Evolutionary conservation across 2,329 filamentous ascomycete genomes (phyloP), one percentile per base, ranked within the genome.

Genomic region (Rosellinia necatrix): DNA sequence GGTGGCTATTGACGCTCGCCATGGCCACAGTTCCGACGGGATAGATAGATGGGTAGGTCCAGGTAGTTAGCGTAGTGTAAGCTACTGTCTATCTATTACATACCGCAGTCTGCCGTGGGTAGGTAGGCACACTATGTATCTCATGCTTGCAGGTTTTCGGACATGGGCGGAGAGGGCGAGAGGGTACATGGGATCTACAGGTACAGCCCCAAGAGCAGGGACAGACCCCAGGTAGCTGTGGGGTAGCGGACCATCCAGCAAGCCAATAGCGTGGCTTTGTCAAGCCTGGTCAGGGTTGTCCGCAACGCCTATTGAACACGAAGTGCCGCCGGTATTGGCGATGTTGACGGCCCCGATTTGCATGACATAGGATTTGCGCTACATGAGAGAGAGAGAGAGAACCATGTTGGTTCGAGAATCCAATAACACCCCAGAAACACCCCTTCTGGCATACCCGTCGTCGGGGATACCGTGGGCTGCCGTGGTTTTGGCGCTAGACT

Each of bases 141-240:
- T n/a, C n/a, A 34, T 25, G 43, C 40, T 24, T 49, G 47, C 34
- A 56, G 55, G 43, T 52, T 48, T 30, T 37, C 32, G 32, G 44
- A 25, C 32, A 37, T 44, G 40, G 47, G 42, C n/a, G n/a, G n/a
- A n/a, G n/a, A n/a, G n/a, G n/a, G n/a, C n/a, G n/a, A n/a, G n/a
- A n/a, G n/a, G n/a, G n/a, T n/a, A n/a, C n/a, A n/a, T n/a, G n/a
- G n/a, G n/a, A n/a, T n/a, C n/a, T 53, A 63, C 63, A 67, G 65
- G 65, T 67, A 68, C 66, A 68, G 65, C 66, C 66, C 61, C 65
- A 68, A 65, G 58, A 62, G 58, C 65, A 63, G 49, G 64, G 61
- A 51, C 55, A 49, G 51, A 55, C 56, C 58, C 61, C 52, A 57
- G 50, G 53, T 27, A 29, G n/a, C n/a, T n/a, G n/a, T n/a, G n/a